Evolutionary conservation across 176 grass and related monocot genomes (phyloP).

Genomic region (Lolium perenne): DNA sequence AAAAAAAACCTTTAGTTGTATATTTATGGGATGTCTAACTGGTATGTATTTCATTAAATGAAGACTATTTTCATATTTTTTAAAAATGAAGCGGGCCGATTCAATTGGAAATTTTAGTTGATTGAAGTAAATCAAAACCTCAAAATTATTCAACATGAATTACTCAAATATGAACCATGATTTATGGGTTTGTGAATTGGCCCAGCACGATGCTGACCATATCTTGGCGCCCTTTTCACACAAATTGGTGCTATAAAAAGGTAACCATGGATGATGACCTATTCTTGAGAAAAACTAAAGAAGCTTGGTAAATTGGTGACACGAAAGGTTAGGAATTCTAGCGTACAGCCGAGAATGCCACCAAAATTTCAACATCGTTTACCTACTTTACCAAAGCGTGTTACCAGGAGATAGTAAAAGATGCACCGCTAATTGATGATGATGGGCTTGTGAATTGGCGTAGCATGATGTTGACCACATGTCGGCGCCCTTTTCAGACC

Average conservation of each 20-base stretch:
- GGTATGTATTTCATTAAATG: not conserved
- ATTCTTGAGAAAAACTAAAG: not conserved
- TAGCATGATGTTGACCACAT: conserved; percentile 9
- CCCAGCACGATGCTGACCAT: not conserved
- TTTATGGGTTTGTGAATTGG: not conserved
- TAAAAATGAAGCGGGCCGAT: too few relatives aligned
- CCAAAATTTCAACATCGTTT: not conserved
- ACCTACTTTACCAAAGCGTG: not conserved
- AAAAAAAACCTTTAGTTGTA: not conserved
- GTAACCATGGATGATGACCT: not conserved
- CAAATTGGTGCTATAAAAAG: not conserved
- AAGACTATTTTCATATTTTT: not conserved
- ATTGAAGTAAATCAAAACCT: not conserved
- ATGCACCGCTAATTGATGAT: not conserved
- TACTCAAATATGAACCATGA: not conserved
- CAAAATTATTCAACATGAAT: not conserved
- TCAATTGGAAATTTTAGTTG: not conserved
- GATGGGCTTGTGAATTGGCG: not conserved
- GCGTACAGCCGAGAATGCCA: not conserved
- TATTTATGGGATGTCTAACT: not conserved
- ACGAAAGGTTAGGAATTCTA: not conserved
- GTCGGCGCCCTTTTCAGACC: not conserved
- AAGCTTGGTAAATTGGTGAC: not conserved
- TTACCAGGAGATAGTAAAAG: not conserved
- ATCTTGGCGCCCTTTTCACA: not conserved